Conservation (phyloP, 1,284 basidiomycete species). For the Sporisorium exsertum region DNA sequence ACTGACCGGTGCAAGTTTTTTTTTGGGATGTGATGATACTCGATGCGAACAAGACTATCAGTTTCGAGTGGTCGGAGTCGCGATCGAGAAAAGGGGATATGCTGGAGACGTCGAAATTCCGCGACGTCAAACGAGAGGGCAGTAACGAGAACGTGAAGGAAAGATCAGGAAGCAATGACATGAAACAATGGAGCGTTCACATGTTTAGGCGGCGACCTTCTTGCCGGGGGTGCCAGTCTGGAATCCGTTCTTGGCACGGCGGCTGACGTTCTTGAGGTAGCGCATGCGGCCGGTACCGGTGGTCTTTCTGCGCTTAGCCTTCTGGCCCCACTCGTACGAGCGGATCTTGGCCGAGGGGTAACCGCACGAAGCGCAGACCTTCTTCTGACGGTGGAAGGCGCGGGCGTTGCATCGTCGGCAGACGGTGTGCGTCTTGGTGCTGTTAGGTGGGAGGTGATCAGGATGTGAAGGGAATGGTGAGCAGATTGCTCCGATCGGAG, state of each 20-base stretch:
- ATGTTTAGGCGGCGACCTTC: constrained; percentile 64
- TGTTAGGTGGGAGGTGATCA: constrained; percentile 68
- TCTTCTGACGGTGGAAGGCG: constrained; percentile 96
- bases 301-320: constrained; percentile 99
- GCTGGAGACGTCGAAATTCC: constrained; percentile 19
- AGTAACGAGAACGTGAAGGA: constrained; percentile 17
- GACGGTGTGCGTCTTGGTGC: constrained; percentile 94
- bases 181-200: constrained; percentile 9
- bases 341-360: constrained; percentile 95
- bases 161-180: constrained; percentile 2
- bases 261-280: constrained; percentile 80
- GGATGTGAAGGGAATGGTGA: constrained; percentile 18
- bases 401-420: constrained; percentile 87
- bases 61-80: constrained; percentile 2
- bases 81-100: constrained; percentile 9
- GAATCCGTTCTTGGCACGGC: constrained; percentile 87
- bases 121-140: constrained; percentile 29
- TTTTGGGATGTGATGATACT: neutral
- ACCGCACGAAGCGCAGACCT: constrained; percentile 95
- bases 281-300: constrained; percentile 95
- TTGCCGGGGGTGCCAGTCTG: constrained; percentile 64
- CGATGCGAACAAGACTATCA: neutral
- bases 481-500: neutral
- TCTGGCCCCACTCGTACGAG: constrained; percentile 96
- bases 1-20: constrained; percentile 12